Evolutionary conservation across 116 monocot species (phyloP).

Genomic region (Dioscorea cayenensis): DNA sequence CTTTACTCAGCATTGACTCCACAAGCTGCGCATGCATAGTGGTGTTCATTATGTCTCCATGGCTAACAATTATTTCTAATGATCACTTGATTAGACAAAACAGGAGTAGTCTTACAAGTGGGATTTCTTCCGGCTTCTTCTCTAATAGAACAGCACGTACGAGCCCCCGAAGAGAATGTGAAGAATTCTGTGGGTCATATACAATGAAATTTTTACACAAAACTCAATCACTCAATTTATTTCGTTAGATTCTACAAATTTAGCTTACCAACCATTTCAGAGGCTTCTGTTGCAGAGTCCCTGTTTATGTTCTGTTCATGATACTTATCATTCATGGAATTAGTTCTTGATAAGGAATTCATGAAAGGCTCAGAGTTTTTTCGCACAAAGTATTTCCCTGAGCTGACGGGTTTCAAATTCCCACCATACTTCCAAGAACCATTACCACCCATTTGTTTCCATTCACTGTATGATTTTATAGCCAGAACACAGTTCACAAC

Average conservation of each 20-base stretch:
- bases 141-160: constrained; percentile 63
- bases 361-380: constrained; percentile 72
- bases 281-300: constrained; percentile 25
- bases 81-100: too few species aligned
- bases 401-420: constrained; percentile 41
- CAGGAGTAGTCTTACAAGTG: constrained; percentile 37
- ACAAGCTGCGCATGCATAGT: constrained; percentile 45
- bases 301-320: constrained; percentile 20
- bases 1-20: constrained; percentile 70
- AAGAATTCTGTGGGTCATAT: constrained; percentile 1
- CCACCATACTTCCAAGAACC: constrained; percentile 91
- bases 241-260: not conserved
- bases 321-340: constrained; percentile 41
- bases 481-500: constrained; percentile 82
- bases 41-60: not conserved
- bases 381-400: constrained; percentile 66
- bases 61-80: too few species aligned
- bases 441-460: constrained; percentile 78
- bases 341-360: constrained; percentile 55
- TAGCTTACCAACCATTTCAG: constrained; percentile 55
- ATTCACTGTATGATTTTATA: constrained; percentile 85
- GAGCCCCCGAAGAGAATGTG: constrained; percentile 58
- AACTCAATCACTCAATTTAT: not conserved
- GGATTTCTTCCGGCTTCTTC: constrained; percentile 88
- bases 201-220: not conserved